Base-by-base conservation (phyloP, 2,329 filamentous ascomycete genomes). In the Diaporthe batatas region DNA sequence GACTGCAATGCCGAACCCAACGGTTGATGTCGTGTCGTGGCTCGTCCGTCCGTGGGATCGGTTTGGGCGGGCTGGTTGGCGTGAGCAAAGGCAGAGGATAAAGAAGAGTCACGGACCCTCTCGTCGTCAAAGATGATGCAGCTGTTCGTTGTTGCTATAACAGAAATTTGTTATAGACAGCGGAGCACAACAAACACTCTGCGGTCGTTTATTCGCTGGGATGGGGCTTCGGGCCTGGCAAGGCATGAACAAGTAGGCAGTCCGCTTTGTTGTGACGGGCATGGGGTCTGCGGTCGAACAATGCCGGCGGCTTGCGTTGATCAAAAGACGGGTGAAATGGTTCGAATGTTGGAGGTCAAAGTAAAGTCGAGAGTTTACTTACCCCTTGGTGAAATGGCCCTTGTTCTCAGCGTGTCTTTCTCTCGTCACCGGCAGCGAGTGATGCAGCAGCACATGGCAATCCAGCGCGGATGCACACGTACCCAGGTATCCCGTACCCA, bases 141-240 rank as follows among this genome's bases (percentile, higher is more conserved):
- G 12, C 11, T 59, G 49, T 44, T 64, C 39, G 44, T 18, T 47
- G 44, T 42, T 42, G 69, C 54, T 65, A 64, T 72, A 67, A 58
- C 62, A 62, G 72, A 69, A 10, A 49, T 72, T 65, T 64, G 72
- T 36, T 72, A 73, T 62, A 62, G 72, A 72, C 42, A 57, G 70
- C 65, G 64, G 64, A 69, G 71, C 71, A 72, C 68, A 55, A 72
- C 58, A 58, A 62, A 62, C 55, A 70, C 55, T 62, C 44, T 42
- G 55, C 55, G 68, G 57, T n/a, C 55, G 55, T 70, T 34, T 70
- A 58, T 68, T 68, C 65, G 65, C 65, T 68, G 21, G 65, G 49
- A 49, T 47, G 65, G 65, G 39, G 65, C 65, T 49, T 62, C 36
- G 32, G 68, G 68, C 68, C 68, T 59, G 44, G 68, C 55, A 58